Evolutionary conservation across 1,139 yeast genomes (phyloP).

Genomic region (Hansenula sp.): DNA sequence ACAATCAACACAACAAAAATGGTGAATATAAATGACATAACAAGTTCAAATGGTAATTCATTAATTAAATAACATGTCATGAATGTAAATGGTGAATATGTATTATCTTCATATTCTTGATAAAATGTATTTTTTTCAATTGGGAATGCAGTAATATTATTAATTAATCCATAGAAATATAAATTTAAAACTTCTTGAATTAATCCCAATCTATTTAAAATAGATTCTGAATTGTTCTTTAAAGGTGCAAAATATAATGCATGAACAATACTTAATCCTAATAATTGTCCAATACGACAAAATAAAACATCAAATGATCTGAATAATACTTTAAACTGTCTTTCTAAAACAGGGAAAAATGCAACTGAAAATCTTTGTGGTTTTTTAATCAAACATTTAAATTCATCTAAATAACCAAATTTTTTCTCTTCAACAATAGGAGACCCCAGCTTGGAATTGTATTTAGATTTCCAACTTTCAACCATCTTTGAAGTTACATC

Average conservation of each 20-base stretch:
- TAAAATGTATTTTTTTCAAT: slow-evolving; percentile 70
- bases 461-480: slow-evolving; percentile 31
- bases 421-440: slow-evolving; percentile 1
- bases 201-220: slow-evolving; percentile 66
- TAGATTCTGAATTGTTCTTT: slow-evolving; percentile 51
- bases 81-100: slow-evolving; percentile 66
- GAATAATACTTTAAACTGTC: slow-evolving; percentile 48
- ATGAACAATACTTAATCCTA: slow-evolving; percentile 60
- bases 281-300: slow-evolving; percentile 64
- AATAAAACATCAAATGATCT: slow-evolving; percentile 60
- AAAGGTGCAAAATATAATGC: slow-evolving; percentile 73
- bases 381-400: slow-evolving; percentile 5
- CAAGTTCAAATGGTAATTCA: slow-evolving; percentile 70
- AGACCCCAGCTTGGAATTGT: neutral
- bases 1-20: slow-evolving; percentile 62
- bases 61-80: slow-evolving; percentile 58
- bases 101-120: slow-evolving; percentile 72
- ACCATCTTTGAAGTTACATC: slow-evolving; percentile 23
- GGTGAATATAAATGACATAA: slow-evolving; percentile 56
- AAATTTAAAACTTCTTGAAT: slow-evolving; percentile 70
- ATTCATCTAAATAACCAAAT: neutral
- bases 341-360: slow-evolving; percentile 34
- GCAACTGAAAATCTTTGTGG: slow-evolving; percentile 33
- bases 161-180: slow-evolving; percentile 76
- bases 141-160: slow-evolving; percentile 73